These are phyloP conservation scores for Linnemannia elongata DNA, from an alignment of 192 early-diverging fungal genomes.

Conservation along the genomic window DNA sequence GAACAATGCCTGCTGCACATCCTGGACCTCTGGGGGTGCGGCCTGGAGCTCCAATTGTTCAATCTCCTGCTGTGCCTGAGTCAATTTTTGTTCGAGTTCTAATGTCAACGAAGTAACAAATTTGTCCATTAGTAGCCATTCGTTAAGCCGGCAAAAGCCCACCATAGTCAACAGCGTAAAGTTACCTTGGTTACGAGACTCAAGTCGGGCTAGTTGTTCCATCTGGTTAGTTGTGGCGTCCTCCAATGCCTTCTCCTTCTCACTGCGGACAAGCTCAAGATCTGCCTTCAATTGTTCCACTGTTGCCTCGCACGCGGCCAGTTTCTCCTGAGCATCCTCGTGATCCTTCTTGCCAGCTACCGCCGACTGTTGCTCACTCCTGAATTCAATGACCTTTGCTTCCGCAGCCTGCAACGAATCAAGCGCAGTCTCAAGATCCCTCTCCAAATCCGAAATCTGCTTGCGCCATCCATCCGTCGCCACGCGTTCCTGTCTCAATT, in stretches of 20 bases:
- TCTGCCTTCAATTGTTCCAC: slow-evolving; percentile 21
- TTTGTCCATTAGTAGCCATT: neutral
- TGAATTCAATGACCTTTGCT: slow-evolving; percentile 21
- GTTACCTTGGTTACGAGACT: slow-evolving; percentile 33
- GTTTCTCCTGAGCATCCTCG: neutral
- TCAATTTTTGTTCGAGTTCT: slow-evolving; percentile 42
- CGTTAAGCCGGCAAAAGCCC: too few relatives aligned
- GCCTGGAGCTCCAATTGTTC: slow-evolving; percentile 48
- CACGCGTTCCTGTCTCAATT: slow-evolving; percentile 11
- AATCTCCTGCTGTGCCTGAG: slow-evolving; percentile 37
- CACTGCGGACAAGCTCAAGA: slow-evolving; percentile 3
- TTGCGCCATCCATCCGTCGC: slow-evolving; percentile 24
- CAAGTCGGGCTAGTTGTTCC: slow-evolving; percentile 6
- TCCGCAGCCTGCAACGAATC: slow-evolving; percentile 36
- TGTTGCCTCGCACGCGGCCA: neutral
- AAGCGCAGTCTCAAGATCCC: slow-evolving; percentile 47
- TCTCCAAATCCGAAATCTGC: slow-evolving; percentile 42
- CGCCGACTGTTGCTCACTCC: slow-evolving; percentile 4
- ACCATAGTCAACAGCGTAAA: too few relatives aligned
- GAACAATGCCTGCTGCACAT: slow-evolving; percentile 45
- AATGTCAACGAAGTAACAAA: neutral
- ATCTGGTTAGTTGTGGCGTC: neutral
- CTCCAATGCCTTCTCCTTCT: slow-evolving; percentile 16
- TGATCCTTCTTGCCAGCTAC: neutral
- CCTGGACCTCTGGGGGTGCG: slow-evolving; percentile 42